A percentile compares a stretch with the other conserved stretches of the same genome.
Evolutionary conservation across 129 eudicot genomes (phyloP).

Genomic region (Tanacetum coccineum): DNA sequence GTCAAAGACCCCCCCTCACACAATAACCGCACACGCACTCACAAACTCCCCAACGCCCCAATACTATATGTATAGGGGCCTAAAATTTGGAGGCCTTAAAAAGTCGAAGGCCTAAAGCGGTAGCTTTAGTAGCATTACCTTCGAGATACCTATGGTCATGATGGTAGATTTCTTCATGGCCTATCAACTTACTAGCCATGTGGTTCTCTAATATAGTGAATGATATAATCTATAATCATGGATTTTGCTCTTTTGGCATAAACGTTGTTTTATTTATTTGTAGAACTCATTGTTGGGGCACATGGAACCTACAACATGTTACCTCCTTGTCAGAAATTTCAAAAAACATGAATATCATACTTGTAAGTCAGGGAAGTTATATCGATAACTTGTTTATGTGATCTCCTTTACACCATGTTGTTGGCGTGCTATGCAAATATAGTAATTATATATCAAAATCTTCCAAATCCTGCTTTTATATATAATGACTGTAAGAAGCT

Average conservation of each 20-base stretch:
- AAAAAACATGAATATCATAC: slow-evolving; percentile 57
- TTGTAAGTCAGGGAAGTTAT: slow-evolving; percentile 77
- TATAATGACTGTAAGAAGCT: not conserved
- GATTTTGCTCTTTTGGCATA: too few relatives aligned
- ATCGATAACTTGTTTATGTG: slow-evolving; percentile 81
- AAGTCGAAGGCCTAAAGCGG: too few relatives aligned
- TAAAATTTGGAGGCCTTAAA: too few relatives aligned
- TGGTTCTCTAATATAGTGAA: slow-evolving; percentile 26
- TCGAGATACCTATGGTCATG: too few relatives aligned
- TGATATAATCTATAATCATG: too few relatives aligned
- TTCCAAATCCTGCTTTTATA: not conserved
- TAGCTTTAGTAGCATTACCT: too few relatives aligned
- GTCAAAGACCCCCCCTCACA: too few relatives aligned
- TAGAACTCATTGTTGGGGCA: slow-evolving; percentile 90
- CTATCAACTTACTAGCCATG: slow-evolving; percentile 95
- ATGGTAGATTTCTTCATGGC: slow-evolving; percentile 99
- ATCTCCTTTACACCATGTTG: slow-evolving; percentile 94
- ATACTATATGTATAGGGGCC: too few relatives aligned
- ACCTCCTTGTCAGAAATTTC: slow-evolving; percentile 70
- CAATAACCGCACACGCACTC: too few relatives aligned
- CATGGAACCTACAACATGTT: too few relatives aligned
- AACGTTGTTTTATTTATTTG: slow-evolving; percentile 1
- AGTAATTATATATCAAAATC: slow-evolving; percentile 12
- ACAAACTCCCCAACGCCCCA: too few relatives aligned
- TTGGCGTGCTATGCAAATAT: slow-evolving; percentile 99